These are phyloP conservation scores for Allium fistulosum DNA, from an alignment of 106 monocot species.

Conservation along the genomic window DNA sequence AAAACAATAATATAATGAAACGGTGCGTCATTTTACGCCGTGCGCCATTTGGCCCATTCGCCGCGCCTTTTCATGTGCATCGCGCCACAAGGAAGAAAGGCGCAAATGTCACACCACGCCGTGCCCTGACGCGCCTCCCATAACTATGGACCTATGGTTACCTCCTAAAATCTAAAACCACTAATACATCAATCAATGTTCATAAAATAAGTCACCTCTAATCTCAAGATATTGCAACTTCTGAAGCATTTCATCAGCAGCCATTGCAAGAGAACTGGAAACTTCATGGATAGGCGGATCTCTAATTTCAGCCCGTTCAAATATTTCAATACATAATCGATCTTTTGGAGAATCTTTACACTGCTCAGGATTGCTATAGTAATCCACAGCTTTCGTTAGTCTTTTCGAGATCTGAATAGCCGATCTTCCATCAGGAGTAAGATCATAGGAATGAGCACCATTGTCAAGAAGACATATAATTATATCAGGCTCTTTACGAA, in stretches of 20 bases:
- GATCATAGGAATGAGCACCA: constrained; percentile 58
- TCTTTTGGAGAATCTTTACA: constrained; percentile 45
- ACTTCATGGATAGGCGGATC: constrained; percentile 50
- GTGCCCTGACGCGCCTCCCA: too few relatives aligned
- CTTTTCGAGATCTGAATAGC: constrained; percentile 72
- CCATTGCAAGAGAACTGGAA: constrained; percentile 38
- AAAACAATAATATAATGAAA: too few relatives aligned
- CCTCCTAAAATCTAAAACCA: too few relatives aligned
- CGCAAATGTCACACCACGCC: too few relatives aligned
- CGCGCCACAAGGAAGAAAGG: too few relatives aligned
- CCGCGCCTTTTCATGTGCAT: too few relatives aligned
- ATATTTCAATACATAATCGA: constrained; percentile 65
- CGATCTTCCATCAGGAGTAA: constrained; percentile 53
- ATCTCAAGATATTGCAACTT: constrained; percentile 79
- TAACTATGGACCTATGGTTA: too few relatives aligned
- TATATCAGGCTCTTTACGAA: constrained; percentile 69
- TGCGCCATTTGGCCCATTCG: too few relatives aligned
- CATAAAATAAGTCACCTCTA: constrained; percentile 39
- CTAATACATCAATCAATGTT: too few relatives aligned
- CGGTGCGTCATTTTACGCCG: too few relatives aligned
- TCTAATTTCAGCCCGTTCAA: constrained; percentile 67
- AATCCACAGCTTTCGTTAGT: constrained; percentile 54
- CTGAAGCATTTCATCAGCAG: constrained; percentile 37
- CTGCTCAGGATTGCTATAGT: constrained; percentile 27
- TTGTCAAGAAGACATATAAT: constrained; percentile 67